Conservation (phyloP, 2,329 filamentous ascomycete genomes). For the Colletotrichum nymphaeae region DNA sequence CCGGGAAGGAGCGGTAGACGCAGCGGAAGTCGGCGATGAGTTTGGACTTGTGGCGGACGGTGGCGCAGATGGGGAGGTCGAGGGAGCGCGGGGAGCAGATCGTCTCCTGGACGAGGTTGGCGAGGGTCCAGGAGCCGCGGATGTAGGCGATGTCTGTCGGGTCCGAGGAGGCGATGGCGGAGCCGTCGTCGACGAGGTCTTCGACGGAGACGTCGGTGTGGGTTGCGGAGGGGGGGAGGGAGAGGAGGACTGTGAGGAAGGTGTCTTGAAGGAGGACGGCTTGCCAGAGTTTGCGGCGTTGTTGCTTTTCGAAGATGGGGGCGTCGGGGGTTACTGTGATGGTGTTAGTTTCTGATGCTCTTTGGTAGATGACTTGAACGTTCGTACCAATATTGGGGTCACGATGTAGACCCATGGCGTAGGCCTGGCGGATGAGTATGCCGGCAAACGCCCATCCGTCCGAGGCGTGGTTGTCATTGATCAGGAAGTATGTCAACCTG, state of each 20-base stretch:
- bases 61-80: conserved; percentile 77
- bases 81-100: conserved; percentile 81
- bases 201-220: conserved; percentile 84
- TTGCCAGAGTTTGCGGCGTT: conserved; percentile 84
- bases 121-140: conserved; percentile 81
- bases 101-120: conserved; percentile 81
- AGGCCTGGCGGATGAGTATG: conserved; percentile 80
- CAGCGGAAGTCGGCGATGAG: conserved; percentile 77
- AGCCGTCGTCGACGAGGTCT: conserved; percentile 74
- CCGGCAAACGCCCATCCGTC: conserved; percentile 88
- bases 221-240: conserved; percentile 80
- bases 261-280: conserved; percentile 85
- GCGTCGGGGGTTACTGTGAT: conserved; percentile 70
- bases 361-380: conserved; percentile 32
- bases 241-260: conserved; percentile 81
- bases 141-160: conserved; percentile 78
- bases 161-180: conserved; percentile 67
- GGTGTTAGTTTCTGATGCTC: conserved; percentile 22
- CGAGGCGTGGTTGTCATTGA: conserved; percentile 87
- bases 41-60: conserved; percentile 75
- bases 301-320: conserved; percentile 78
- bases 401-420: conserved; percentile 84
- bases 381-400: conserved; percentile 77
- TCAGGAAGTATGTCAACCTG: conserved; percentile 79
- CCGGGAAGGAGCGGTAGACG: conserved; percentile 79